Base-by-base conservation (phyloP, 2,329 filamentous ascomycete species). In the Stagonosporopsis chrysanthemi region DNA sequence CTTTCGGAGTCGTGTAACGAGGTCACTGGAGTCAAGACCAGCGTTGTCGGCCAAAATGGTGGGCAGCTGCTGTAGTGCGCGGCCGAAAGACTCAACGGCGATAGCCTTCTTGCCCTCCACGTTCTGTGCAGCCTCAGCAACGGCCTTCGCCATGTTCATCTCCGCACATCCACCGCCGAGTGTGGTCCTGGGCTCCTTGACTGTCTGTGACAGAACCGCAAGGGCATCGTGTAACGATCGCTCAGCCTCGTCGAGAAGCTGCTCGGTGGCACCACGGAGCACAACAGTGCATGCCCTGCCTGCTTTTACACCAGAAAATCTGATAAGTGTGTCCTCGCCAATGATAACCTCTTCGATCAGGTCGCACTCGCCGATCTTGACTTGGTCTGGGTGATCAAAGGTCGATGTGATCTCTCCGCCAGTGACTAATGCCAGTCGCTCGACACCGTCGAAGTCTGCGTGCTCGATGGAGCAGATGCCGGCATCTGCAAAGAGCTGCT, bases 401-500 rank as follows among this genome's bases (percentile, higher is more conserved):
- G 95, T 99, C 15, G 92, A 97, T 33, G 95, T 89, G 71, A 99
- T 99, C 81, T 99, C 95, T 71, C 94, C 95, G 62, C 95, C 95
- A 6, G 95, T 99, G 41, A 99, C 95, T 47, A 99, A 84, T 9
- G 95, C 94, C 68, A 99, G 80, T 40, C 95, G 87, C 83, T 99
- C 95, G 66, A 99, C 96, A 64, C 95, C 95, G 75, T 99, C 95
- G 74, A 99, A 99, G 80, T 99, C 95, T 65, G 95, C 95, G 77
- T 99, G 95, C 82, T 99, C 95, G 69, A 99, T 99, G 26, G 92
- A 97, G 84, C 96, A 91, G 79, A 99, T 98, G 61, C 95, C 95
- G 7, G 93, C 94, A 77, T 99, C 95, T 33, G 94, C 92, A 75
- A 99, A 99, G 43, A 99, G 89, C 81, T 99, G 95, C 80, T 99